phyloP scores from a whole-genome alignment of 1,284 basidiomycete genomes.

The Sutorius eximius region DNA sequence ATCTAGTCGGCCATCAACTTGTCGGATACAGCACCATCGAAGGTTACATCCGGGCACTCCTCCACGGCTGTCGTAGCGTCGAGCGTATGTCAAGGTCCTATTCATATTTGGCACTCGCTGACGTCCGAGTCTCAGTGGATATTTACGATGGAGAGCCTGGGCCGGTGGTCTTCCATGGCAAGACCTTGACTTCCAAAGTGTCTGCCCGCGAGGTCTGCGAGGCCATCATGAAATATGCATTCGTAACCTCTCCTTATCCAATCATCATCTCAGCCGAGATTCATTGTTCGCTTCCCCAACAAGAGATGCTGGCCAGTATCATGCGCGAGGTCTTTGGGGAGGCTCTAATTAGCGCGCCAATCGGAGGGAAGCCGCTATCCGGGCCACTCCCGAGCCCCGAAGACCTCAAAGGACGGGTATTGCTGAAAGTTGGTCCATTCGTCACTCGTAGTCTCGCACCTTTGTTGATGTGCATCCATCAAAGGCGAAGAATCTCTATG shows the following conservation, averaged over 20 bases:
- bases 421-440: constrained; percentile 71
- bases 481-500: constrained; percentile 65
- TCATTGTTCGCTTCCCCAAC: constrained; percentile 82
- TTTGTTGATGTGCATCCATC: constrained; percentile 3
- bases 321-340: constrained; percentile 82
- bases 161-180: constrained; percentile 88
- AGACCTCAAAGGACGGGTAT: constrained; percentile 74
- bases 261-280: constrained; percentile 95
- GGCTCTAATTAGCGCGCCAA: constrained; percentile 63
- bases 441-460: background rate
- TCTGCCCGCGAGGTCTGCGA: constrained; percentile 82
- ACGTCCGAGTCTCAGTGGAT: constrained; percentile 65
- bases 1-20: constrained; percentile 92
- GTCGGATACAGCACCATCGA: constrained; percentile 93
- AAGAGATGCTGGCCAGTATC: constrained; percentile 79
- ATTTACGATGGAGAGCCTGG: constrained; percentile 88
- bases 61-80: constrained; percentile 90
- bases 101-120: background rate
- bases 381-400: constrained; percentile 83
- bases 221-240: constrained; percentile 91
- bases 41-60: constrained; percentile 91
- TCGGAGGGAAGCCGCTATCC: constrained; percentile 51
- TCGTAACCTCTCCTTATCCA: constrained; percentile 91
- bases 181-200: constrained; percentile 88
- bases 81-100: constrained; percentile 63